Evolutionary conservation across 2,329 filamentous ascomycete genomes (phyloP).

Genomic region (Aureobasidium sp.): DNA sequence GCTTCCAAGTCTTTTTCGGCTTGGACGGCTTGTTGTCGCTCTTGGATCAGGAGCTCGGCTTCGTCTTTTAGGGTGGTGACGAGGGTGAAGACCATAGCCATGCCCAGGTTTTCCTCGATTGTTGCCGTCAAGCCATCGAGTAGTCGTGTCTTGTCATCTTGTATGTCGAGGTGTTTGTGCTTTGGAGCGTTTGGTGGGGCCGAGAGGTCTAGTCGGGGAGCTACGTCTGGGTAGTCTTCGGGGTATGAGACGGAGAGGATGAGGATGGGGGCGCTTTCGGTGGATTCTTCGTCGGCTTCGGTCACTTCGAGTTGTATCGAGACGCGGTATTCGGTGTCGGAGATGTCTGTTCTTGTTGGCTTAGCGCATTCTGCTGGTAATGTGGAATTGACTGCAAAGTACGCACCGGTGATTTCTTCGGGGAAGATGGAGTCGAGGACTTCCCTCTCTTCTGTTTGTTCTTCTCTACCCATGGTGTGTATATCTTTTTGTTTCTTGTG

Average conservation of each 20-base stretch:
- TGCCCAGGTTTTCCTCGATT: slow-evolving; percentile 87
- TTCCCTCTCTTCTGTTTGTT: slow-evolving; percentile 91
- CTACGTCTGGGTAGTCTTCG: slow-evolving; percentile 80
- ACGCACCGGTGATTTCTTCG: slow-evolving; percentile 83
- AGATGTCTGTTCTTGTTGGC: slow-evolving; percentile 58
- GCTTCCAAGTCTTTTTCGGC: slow-evolving; percentile 45
- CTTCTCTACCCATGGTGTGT: slow-evolving; percentile 53
- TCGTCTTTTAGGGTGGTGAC: slow-evolving; percentile 80
- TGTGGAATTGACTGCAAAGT: not conserved
- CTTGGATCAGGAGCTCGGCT: slow-evolving; percentile 74
- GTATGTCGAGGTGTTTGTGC: slow-evolving; percentile 68
- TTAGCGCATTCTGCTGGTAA: not conserved
- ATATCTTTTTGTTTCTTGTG: not conserved
- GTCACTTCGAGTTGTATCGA: slow-evolving; percentile 73
- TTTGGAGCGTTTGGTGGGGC: slow-evolving; percentile 60
- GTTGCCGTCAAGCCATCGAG: slow-evolving; percentile 63
- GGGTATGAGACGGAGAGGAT: slow-evolving; percentile 82
- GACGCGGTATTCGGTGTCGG: slow-evolving; percentile 82
- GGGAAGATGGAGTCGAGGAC: slow-evolving; percentile 98
- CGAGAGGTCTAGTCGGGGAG: slow-evolving; percentile 73
- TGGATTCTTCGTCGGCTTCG: slow-evolving; percentile 51
- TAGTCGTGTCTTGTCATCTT: slow-evolving; percentile 68
- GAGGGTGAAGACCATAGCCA: slow-evolving; percentile 95
- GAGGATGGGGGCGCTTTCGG: slow-evolving; percentile 57
- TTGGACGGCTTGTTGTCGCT: slow-evolving; percentile 59